Evolutionary conservation across 75 land plant genomes (phyloP), one percentile per base, ranked within the genome.

Genomic region (Isoetes taiwanensis): DNA sequence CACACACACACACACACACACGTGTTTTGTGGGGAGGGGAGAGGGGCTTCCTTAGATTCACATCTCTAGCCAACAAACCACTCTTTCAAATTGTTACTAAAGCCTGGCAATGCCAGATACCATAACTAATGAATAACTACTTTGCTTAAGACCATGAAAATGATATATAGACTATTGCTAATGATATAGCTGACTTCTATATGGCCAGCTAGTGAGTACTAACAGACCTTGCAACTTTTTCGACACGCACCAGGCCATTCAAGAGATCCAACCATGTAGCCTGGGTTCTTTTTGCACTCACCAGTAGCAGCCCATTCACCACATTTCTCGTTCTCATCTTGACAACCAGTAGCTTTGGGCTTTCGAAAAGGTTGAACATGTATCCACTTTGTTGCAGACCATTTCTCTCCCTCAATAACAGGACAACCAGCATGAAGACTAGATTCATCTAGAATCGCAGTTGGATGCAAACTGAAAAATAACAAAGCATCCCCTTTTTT

Each of bases 361-460:
- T 72, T 82, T 65, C 78, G 81, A 39, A 86, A 80, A 0, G 79
- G 73, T 23, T 64, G 70, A 3, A 86, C 93, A 62, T 75, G 83
- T 30, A 86, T 82, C 93, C 93, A 86, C 56, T 86, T 86, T 5
- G 93, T 86, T 6, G 81, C 86, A 0, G 83, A 86, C 78, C 80
- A 86, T 34, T 86, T 86, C 76, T 86, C 93, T 21, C 93, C 93
- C 64, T 82, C 83, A 20, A 82, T 64, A 52, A 86, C 93, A 1
- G 83, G 93, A 48, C 93, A 86, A 0, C 93, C 83, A 4, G 58
- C 81, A 61, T 86, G 93, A 17, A 86, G 83, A 46, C 93, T 86
- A 1, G 20, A 54, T 5, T 64, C 30, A 56, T 86, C 93, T 24
- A 86, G 77, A 26, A 52, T 54, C 4, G 86, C 86, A 64, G 53